phyloP scores from a whole-genome alignment of 23 red algal genomes.

The Cyanidioschyzon merolae region DNA sequence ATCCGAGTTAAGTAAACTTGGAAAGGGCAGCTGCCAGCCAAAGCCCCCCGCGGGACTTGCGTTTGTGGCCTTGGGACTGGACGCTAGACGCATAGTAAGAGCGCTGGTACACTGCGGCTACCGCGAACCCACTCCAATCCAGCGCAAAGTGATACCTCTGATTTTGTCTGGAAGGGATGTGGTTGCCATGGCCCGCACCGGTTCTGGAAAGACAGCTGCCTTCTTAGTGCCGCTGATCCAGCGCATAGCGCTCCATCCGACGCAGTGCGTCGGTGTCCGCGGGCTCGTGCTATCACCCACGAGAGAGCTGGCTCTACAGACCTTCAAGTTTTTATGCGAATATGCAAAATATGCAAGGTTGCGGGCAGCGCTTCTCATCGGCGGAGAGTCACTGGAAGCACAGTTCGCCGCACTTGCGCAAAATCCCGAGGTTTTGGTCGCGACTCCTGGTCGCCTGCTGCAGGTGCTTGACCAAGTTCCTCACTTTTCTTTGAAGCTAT shows the following conservation, averaged over 20 bases:
- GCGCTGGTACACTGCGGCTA: constrained; percentile 58
- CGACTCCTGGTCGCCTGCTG: constrained; percentile 78
- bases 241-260: constrained; percentile 24
- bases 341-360: constrained; percentile 37
- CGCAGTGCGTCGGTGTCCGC: constrained; percentile 35
- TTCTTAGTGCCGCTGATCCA: constrained; percentile 75
- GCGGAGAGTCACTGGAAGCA: constrained; percentile 73
- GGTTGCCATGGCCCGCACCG: constrained; percentile 94
- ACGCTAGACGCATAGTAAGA: constrained; percentile 12
- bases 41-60: not conserved
- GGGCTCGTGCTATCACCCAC: constrained; percentile 75
- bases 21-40: too few relatives aligned
- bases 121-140: constrained; percentile 80
- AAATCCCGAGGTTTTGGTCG: constrained; percentile 66
- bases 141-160: constrained; percentile 65
- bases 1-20: too few relatives aligned
- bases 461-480: constrained; percentile 80
- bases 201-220: constrained; percentile 94
- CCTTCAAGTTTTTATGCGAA: constrained; percentile 56
- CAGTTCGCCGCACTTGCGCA: constrained; percentile 76
- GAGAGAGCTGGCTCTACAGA: constrained; percentile 86
- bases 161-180: constrained; percentile 72
- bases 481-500: constrained; percentile 31
- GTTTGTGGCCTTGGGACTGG: constrained; percentile 69
- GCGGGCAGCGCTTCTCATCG: constrained; percentile 63